phyloP scores from a whole-genome alignment of 768 basidiomycete genomes.

The Mycena alexandri region DNA sequence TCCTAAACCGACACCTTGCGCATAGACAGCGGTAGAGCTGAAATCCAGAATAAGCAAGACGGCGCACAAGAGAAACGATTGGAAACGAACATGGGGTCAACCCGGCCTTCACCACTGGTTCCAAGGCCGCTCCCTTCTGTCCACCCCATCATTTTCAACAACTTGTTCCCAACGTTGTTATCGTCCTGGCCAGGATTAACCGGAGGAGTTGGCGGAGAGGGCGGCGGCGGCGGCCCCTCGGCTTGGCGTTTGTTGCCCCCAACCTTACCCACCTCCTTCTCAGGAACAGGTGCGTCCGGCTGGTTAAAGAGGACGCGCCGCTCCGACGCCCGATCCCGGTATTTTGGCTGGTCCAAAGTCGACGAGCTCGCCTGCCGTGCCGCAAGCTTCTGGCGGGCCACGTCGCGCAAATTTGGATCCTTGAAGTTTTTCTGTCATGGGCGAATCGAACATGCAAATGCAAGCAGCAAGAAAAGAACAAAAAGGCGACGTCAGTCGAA shows the following conservation, averaged over 20 bases:
- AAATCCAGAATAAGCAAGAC: conserved; percentile 16
- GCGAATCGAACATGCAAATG: conserved; percentile 20
- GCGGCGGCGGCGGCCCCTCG: conserved; percentile 73
- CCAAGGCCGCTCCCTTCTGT: conserved; percentile 91
- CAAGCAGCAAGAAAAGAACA: conserved; percentile 39
- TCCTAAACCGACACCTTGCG: conserved; percentile 91
- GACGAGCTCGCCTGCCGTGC: conserved; percentile 51
- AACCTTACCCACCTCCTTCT: conserved; percentile 50
- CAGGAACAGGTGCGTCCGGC: conserved; percentile 83
- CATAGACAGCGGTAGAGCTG: conserved; percentile 88
- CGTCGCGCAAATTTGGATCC: conserved; percentile 77
- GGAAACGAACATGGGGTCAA: conserved; percentile 84
- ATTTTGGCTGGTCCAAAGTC: conserved; percentile 74
- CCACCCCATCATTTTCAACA: conserved; percentile 99
- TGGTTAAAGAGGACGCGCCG: conserved; percentile 93
- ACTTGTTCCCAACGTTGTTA: conserved; percentile 90
- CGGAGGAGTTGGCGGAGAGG: conserved; percentile 73
- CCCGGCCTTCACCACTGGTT: conserved; percentile 82
- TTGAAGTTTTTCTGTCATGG: conserved; percentile 84
- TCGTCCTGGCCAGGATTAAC: conserved; percentile 84
- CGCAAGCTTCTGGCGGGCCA: conserved; percentile 77
- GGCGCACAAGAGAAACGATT: conserved; percentile 1
- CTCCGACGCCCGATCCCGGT: conserved; percentile 95
- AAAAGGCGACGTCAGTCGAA: conserved; percentile 31
- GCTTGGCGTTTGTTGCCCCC: conserved; percentile 53